Evolutionary conservation across 2,329 filamentous ascomycete species (phyloP), one percentile per base, ranked within the genome.

Genomic region (Aspergillaceae sp.): DNA sequence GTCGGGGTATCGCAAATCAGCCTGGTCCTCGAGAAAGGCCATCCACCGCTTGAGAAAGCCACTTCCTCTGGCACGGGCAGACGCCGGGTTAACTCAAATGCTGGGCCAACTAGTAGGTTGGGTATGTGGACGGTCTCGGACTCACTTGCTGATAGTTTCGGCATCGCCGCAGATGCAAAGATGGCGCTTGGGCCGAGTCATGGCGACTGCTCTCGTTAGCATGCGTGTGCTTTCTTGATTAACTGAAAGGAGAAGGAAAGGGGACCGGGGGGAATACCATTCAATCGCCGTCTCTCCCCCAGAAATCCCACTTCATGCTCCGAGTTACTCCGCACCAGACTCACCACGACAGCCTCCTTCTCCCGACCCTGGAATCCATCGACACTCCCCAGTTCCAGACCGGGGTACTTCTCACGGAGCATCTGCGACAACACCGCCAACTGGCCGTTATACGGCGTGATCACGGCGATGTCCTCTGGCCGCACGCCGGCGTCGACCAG

Each of bases 341-440:
- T 94, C 43, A 98, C 83, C 35, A 98, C 78, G 10, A 98, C 84
- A 2, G 87, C 92, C 66, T 98, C 92, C 68, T 98, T 98, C 68
- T 98, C 92, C 11, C 92, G 81, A 32, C 92, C 92, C 66, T 98
- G 92, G 64, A 98, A 98, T 2, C 91, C 92, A 66, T 98, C 92
- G 2, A 98, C 87, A 58, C 88, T 95, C 32, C 92, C 92, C n/a
- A 98, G 75, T 66, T 98, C 92, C 43, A 98, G 81, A 8, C 85
- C 88, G 0, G 86, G 85, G 57, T 85, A 94, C 35, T 74, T 72
- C 49, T 92, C 86, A 62, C 91, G 92, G 42, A 98, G 76, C 53
- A 84, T 75, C 34, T 75, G 72, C 8, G 88, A 83, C 43, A 97
- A 73, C 7, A 94, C 69, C 4, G 86, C 84, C 33, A 96, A 77